Evolutionary conservation across 768 basidiomycete species (phyloP), one percentile per base, ranked within the genome.

Genomic region (Tricholoma matsutake): DNA sequence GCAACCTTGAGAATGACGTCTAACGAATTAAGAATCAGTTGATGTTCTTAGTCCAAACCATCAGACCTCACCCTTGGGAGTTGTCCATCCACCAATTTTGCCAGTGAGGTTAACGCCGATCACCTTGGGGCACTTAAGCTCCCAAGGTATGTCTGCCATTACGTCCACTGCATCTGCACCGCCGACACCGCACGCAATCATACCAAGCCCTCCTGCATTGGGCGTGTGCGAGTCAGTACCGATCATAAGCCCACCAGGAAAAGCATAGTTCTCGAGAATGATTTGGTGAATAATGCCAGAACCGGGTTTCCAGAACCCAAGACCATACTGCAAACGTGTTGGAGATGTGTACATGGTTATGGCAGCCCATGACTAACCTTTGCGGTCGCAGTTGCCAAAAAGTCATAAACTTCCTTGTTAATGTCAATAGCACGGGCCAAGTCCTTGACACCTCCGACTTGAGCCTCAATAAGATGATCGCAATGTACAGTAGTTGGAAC

Each of bases 201-300:
- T 98, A 67, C 96, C 97, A 67, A 99, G 88, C 82, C 97, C 97
- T 75, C 97, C 97, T 63, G 97, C 97, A 73, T 98, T 98, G 54
- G 97, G 97, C 6, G 97, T 98, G 79, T 99, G 95, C 32, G 96
- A 98, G 80, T 99, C 97, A 60, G 96, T 98, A 74, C 97, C 97
- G 68, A 99, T 98, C 96, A 99, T 98, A 61, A 99, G 84, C 70
- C 96, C 93, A 80, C 96, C 96, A 57, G 96, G 96, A 87, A 98
- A 96, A 3, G 96, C 97, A 75, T 99, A 98, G 83, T 98, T 98
- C 77, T 99, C 96, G 70, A 98, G 85, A 73, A 99, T 94, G 72
- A 98, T 98, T 80, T 98, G 95, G 77, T 96, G 94, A 67, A 99
- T 98, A 76, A 99, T 99, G 79, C 96, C 96, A 69, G 94, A 96